Base-by-base conservation (phyloP, 345 rosid genomes). In the Citrus maxima region DNA sequence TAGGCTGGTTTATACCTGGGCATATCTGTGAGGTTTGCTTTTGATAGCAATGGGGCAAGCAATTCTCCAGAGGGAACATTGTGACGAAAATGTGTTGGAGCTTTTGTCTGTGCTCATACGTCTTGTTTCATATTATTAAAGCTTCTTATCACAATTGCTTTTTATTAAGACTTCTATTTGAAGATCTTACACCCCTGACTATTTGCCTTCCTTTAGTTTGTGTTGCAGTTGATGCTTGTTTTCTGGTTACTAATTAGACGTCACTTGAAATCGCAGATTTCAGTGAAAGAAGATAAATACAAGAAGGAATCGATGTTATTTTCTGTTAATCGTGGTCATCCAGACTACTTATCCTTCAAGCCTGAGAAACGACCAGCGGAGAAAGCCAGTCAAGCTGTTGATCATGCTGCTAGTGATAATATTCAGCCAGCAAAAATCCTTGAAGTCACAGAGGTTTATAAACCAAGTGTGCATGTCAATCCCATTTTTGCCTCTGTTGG, bases 251-350 rank as follows among this genome's bases (percentile, higher is more conserved):
- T 69, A 68, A n/a, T 56, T 70, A 69, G 38, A 7, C 66, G 75
- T 76, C 32, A 38, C 30, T 60, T 72, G 65, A 35, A 46, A 37
- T 79, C 77, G 30, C 88, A 91, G 93, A 85, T 95, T 54, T 58
- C 89, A 9, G 93, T 90, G 34, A 93, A 90, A 84, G 99, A 94
- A 86, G 99, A 96, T 82, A 93, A 93, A 75, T 84, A 90, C 72
- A 95, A 92, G 74, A 95, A 92, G 91, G 99, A 95, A 88, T 82
- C 79, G 38, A 85, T 91, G 30, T 77, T 95, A 73, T 27, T 88
- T 62, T 84, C 96, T 61, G 84, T 95, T 25, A 88, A 91, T 78
- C 91, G 96, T n/a, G 79, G 71, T 78, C 92, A 91, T 64, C 88
- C 88, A 27, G 93, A 92, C 75, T 92, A 89, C 83, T 35, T 82